Percentiles rank a stretch among this genome's conserved stretches.
Conservation (phyloP, 2,329 filamentous ascomycete species). For the Diaporthe eres region DNA sequence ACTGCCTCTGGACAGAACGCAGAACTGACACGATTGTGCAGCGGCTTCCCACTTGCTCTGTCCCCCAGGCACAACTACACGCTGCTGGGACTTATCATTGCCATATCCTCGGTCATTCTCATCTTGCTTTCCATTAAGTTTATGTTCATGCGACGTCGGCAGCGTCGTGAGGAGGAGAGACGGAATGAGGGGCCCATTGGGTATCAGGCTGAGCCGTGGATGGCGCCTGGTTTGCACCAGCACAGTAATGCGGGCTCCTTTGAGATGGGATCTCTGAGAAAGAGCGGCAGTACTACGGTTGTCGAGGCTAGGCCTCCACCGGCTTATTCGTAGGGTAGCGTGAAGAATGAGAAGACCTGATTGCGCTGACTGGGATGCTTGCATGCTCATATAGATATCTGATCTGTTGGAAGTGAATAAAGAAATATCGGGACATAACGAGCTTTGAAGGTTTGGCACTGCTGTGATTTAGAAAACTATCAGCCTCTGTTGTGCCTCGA, state of each 20-base stretch:
- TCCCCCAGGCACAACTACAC: conserved; percentile 62
- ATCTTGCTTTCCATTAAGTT: conserved; percentile 54
- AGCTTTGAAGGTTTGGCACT: neutral
- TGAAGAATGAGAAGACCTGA: neutral
- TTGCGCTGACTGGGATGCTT: neutral
- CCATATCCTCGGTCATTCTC: conserved; percentile 57
- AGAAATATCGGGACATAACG: neutral
- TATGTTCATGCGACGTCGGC: conserved; percentile 50
- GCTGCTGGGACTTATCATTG: conserved; percentile 63
- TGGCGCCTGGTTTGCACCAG: conserved; percentile 9
- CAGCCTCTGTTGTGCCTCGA: neutral
- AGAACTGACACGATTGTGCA: conserved; percentile 46
- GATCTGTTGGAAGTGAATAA: neutral
- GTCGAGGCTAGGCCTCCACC: conserved; percentile 26
- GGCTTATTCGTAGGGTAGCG: neutral
- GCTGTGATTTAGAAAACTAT: neutral
- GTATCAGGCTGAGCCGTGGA: conserved; percentile 40
- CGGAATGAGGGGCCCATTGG: conserved; percentile 15
- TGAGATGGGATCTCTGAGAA: conserved; percentile 24
- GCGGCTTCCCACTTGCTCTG: conserved; percentile 70
- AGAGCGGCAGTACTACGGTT: conserved; percentile 25
- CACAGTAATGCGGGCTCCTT: neutral
- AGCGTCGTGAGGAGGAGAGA: conserved; percentile 31
- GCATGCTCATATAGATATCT: neutral
- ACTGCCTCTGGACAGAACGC: no score